Conservation (phyloP, 768 basidiomycete species). For the Rhodotorula graminis region DNA sequence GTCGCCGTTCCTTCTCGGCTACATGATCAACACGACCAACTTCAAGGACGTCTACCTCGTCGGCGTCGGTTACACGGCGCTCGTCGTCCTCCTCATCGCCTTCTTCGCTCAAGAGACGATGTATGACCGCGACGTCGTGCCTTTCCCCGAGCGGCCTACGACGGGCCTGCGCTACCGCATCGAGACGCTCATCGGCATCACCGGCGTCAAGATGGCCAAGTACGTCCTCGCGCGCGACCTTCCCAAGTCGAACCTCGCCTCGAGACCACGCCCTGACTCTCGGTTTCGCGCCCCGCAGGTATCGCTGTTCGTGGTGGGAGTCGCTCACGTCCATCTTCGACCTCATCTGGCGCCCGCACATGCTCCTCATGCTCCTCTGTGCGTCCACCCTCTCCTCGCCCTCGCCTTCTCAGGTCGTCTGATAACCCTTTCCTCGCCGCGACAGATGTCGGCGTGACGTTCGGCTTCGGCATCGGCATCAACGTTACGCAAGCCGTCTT, state of each 20-base stretch:
- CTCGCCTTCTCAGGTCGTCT: neutral
- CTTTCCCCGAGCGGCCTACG: conserved; percentile 51
- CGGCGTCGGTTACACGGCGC: conserved; percentile 57
- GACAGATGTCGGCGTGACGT: conserved; percentile 53
- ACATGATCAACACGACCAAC: conserved; percentile 49
- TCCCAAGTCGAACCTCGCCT: too few relatives aligned
- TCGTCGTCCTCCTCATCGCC: conserved; percentile 58
- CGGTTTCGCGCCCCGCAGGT: conserved; percentile 28
- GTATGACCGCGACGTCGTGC: conserved; percentile 57
- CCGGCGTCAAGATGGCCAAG: conserved; percentile 58
- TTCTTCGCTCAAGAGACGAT: conserved; percentile 63
- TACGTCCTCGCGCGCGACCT: neutral
- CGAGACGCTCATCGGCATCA: conserved; percentile 62
- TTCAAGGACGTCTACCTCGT: conserved; percentile 68
- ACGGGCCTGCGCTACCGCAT: conserved; percentile 55
- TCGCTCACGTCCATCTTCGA: conserved; percentile 53
- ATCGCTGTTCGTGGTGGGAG: conserved; percentile 55
- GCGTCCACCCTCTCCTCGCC: too few relatives aligned
- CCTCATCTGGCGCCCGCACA: conserved; percentile 62
- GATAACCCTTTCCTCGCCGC: neutral
- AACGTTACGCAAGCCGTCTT: conserved; percentile 61
- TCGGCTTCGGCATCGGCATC: conserved; percentile 55
- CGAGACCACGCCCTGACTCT: too few relatives aligned
- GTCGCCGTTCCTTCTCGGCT: conserved; percentile 61
- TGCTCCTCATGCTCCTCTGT: conserved; percentile 52